Conservation (phyloP, 2,329 filamentous ascomycete species). For the Diaporthe sp. region DNA sequence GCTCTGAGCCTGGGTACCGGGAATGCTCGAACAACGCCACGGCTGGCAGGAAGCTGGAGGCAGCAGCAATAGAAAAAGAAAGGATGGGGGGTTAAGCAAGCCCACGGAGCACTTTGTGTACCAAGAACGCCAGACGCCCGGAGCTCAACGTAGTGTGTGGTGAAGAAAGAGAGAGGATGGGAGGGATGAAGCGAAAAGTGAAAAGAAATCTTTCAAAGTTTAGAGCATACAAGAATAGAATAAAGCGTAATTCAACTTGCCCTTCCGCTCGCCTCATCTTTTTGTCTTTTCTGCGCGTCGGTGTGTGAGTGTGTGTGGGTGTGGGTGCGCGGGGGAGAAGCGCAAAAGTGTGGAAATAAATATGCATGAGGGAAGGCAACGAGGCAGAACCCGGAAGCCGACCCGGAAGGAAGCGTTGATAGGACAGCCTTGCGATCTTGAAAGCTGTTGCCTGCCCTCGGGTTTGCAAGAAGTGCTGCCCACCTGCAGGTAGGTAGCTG, state of each 20-base stretch:
- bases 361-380: slow-evolving; percentile 13
- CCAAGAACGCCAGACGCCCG: slow-evolving; percentile 2
- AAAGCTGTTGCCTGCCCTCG: neutral
- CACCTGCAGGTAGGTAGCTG: slow-evolving; percentile 12
- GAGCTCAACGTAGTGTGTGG: no score
- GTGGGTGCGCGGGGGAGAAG: neutral
- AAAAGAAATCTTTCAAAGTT: neutral
- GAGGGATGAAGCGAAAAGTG: neutral
- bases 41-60: neutral
- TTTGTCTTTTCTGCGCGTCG: neutral
- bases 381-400: neutral
- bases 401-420: neutral
- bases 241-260: neutral
- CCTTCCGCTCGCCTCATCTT: neutral
- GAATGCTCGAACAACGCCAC: neutral
- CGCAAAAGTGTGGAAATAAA: neutral
- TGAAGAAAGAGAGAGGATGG: no score
- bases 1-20: neutral
- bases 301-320: neutral
- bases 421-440: neutral
- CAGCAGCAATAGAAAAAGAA: neutral
- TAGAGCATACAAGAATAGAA: slow-evolving; percentile 18
- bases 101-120: neutral
- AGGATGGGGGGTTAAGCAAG: neutral
- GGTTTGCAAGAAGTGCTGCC: neutral